Conservation (phyloP, 306 rosid genomes). For the Lathyrus oleraceus region DNA sequence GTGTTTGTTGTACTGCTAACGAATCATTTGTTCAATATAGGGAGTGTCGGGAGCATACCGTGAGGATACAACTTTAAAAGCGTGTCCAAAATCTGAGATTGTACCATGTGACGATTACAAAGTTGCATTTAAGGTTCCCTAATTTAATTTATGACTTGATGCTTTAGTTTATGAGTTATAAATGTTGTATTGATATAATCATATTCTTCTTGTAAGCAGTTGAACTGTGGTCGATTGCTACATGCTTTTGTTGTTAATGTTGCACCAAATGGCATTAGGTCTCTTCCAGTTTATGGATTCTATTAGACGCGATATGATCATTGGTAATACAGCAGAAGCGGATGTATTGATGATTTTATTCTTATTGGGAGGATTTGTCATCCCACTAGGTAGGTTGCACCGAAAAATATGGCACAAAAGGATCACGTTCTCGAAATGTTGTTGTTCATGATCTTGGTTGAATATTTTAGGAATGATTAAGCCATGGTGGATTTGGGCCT, state of each 20-base stretch:
- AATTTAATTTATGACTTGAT: slow-evolving; percentile 16
- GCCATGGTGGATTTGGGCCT: slow-evolving; percentile 88
- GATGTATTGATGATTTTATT: slow-evolving; percentile 58
- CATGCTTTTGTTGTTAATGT: slow-evolving; percentile 60
- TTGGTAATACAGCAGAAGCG: slow-evolving; percentile 77
- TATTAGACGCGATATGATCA: slow-evolving; percentile 69
- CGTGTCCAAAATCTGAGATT: slow-evolving; percentile 78
- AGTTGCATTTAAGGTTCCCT: slow-evolving; percentile 78
- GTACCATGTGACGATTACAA: slow-evolving; percentile 88
- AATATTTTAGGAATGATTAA: slow-evolving; percentile 59
- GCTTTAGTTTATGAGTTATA: slow-evolving; percentile 6
- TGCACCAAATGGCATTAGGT: slow-evolving; percentile 91
- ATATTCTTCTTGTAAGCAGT: slow-evolving; percentile 63
- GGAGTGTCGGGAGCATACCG: slow-evolving; percentile 88
- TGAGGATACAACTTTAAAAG: slow-evolving; percentile 83
- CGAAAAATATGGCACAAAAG: slow-evolving; percentile 3
- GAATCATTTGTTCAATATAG: slow-evolving; percentile 24
- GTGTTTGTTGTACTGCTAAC: slow-evolving; percentile 35
- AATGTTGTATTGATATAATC: slow-evolving; percentile 26
- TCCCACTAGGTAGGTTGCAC: slow-evolving; percentile 62
- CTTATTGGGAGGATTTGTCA: slow-evolving; percentile 78
- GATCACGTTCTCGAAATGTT: not conserved
- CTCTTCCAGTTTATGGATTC: slow-evolving; percentile 77
- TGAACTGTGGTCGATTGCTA: slow-evolving; percentile 83
- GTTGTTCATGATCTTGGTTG: slow-evolving; percentile 12